Evolutionary conservation across 2,329 filamentous ascomycete species (phyloP).

Genomic region (Penicillium sp.): DNA sequence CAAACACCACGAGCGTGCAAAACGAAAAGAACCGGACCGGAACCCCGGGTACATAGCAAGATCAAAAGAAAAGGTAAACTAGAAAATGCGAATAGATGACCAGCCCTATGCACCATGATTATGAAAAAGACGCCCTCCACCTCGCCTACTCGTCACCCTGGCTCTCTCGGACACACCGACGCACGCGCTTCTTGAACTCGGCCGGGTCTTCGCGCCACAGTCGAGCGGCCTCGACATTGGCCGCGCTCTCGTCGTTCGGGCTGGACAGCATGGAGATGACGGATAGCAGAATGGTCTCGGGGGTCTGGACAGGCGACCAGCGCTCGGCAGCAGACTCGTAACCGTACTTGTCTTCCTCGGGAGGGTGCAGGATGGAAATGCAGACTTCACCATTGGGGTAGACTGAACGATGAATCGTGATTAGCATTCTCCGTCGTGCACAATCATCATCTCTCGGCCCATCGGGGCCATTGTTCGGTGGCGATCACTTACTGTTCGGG

Average conservation of each 20-base stretch:
- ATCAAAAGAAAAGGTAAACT: slow-evolving; percentile 10
- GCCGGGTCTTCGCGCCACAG: slow-evolving; percentile 74
- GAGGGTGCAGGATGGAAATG: slow-evolving; percentile 94
- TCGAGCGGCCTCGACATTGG: slow-evolving; percentile 87
- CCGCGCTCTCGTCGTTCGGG: slow-evolving; percentile 92
- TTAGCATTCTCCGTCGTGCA: background rate
- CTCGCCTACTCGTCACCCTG: slow-evolving; percentile 59
- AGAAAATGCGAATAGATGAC: too few relatives aligned
- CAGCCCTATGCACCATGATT: slow-evolving; percentile 7
- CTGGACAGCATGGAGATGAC: slow-evolving; percentile 88
- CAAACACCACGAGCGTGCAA: slow-evolving; percentile 9
- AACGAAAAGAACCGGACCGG: slow-evolving; percentile 1
- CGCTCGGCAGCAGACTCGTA: slow-evolving; percentile 87
- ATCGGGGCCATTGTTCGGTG: background rate
- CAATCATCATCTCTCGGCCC: too few relatives aligned
- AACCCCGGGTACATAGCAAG: slow-evolving; percentile 1
- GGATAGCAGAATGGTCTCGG: slow-evolving; percentile 85
- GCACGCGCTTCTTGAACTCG: slow-evolving; percentile 72
- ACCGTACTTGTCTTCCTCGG: slow-evolving; percentile 87
- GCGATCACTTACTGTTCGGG: slow-evolving; percentile 62
- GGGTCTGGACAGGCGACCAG: slow-evolving; percentile 91
- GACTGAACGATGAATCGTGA: slow-evolving; percentile 47
- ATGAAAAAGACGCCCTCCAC: background rate
- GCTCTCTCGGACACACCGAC: slow-evolving; percentile 74
- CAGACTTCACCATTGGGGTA: slow-evolving; percentile 83